Evolutionary conservation across 192 early-diverging fungal genomes (phyloP).

Genomic region (Linnemannia schmuckeri): DNA sequence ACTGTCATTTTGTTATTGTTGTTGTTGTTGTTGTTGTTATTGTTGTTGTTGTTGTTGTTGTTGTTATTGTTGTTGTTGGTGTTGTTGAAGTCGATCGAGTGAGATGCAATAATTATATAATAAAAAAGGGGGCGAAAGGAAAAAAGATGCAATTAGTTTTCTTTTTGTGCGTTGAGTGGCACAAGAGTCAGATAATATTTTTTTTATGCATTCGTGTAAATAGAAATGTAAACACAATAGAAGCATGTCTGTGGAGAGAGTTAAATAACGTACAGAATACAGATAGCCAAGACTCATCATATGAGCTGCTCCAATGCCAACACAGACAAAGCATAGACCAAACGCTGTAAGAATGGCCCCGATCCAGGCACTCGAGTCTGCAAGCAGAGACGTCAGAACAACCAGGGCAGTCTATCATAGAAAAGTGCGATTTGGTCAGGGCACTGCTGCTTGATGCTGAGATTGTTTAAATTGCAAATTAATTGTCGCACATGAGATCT

Average conservation of each 20-base stretch:
- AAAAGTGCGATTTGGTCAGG: not conserved
- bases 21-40: not conserved
- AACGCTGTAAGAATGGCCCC: constrained; percentile 26
- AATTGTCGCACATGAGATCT: not conserved
- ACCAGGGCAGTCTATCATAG: constrained; percentile 21
- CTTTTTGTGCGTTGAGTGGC: not conserved
- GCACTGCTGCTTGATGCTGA: not conserved
- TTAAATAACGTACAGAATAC: constrained; percentile 29
- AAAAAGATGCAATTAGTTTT: not conserved
- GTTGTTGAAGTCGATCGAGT: not conserved
- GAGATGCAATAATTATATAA: not conserved
- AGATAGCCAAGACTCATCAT: constrained; percentile 44
- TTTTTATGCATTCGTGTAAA: not conserved
- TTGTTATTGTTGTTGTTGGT: not conserved
- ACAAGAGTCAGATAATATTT: not conserved
- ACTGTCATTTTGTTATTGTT: constrained; percentile 11
- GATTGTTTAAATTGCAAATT: not conserved
- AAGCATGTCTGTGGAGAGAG: not conserved
- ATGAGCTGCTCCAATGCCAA: constrained; percentile 45
- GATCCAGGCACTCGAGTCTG: constrained; percentile 40
- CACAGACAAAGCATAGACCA: constrained; percentile 31
- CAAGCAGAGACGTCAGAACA: constrained; percentile 29
- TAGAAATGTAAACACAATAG: not conserved
- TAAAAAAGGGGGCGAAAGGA: not conserved
- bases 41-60: not conserved